Conservation (phyloP, 768 basidiomycete species). For the Leccinum olivaceopallidum region DNA sequence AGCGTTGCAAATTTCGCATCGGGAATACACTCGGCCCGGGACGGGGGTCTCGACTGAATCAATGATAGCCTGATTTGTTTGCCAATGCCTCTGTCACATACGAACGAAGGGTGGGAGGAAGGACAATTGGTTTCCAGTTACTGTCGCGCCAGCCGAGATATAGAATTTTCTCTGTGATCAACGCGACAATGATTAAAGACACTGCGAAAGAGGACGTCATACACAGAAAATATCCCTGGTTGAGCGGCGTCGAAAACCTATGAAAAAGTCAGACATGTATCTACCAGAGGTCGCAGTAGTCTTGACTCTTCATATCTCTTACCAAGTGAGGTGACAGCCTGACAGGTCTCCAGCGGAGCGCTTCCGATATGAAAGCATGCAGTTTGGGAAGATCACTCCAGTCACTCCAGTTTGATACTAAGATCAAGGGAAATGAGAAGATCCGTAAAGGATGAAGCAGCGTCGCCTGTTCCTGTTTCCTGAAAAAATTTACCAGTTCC, state of each 20-base stretch:
- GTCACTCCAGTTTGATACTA: constrained; percentile 41
- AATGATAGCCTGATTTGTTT: constrained; percentile 33
- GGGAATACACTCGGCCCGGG: constrained; percentile 38
- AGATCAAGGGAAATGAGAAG: background rate
- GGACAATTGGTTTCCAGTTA: constrained; percentile 25
- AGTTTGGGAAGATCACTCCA: constrained; percentile 35
- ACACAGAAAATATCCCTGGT: constrained; percentile 68
- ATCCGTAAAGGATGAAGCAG: constrained; percentile 35
- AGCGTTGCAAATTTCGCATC: constrained; percentile 57
- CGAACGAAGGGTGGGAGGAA: background rate
- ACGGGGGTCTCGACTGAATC: constrained; percentile 50
- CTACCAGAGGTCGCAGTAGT: no score
- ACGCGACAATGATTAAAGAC: constrained; percentile 26
- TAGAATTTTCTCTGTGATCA: constrained; percentile 15
- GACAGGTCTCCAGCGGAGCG: constrained; percentile 36
- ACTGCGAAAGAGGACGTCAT: background rate
- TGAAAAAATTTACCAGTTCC: background rate
- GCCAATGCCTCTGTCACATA: background rate
- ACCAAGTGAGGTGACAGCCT: constrained; percentile 30
- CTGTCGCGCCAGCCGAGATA: constrained; percentile 26
- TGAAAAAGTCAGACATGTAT: background rate
- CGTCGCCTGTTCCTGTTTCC: constrained; percentile 9
- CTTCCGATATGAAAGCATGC: constrained; percentile 39
- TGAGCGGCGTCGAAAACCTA: constrained; percentile 57
- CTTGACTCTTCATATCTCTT: background rate